These are phyloP conservation scores for Monilinia fructicola DNA, from an alignment of 2,329 filamentous ascomycete genomes.

Conservation along the genomic window DNA sequence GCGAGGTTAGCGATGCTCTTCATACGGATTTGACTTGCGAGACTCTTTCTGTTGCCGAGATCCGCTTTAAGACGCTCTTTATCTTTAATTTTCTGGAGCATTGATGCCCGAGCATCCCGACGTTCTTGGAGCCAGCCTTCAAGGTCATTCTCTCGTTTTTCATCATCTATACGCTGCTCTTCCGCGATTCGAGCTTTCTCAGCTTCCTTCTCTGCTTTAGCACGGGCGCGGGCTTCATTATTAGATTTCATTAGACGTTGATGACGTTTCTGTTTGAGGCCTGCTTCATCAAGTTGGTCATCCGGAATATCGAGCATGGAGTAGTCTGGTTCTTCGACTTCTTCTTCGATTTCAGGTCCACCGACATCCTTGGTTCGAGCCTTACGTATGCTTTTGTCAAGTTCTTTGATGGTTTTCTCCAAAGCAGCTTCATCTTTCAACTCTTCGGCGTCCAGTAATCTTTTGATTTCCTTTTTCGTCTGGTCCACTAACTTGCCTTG, in stretches of 20 bases:
- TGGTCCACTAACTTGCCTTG: slow-evolving; percentile 69
- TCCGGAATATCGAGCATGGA: slow-evolving; percentile 86
- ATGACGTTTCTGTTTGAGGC: slow-evolving; percentile 86
- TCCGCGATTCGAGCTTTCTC: slow-evolving; percentile 84
- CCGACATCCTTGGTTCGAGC: slow-evolving; percentile 93
- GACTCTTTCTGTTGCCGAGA: slow-evolving; percentile 91
- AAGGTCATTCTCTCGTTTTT: slow-evolving; percentile 79
- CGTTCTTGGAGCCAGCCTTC: slow-evolving; percentile 86
- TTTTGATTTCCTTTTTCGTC: slow-evolving; percentile 87
- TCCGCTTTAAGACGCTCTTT: slow-evolving; percentile 91
- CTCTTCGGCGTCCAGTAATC: slow-evolving; percentile 84
- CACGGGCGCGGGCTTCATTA: slow-evolving; percentile 86
- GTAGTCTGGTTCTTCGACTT: slow-evolving; percentile 78
- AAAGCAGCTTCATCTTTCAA: slow-evolving; percentile 87
- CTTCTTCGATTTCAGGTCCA: slow-evolving; percentile 74
- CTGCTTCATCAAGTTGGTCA: slow-evolving; percentile 88
- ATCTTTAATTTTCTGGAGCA: slow-evolving; percentile 85
- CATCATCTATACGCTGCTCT: slow-evolving; percentile 78
- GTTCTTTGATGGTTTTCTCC: slow-evolving; percentile 80
- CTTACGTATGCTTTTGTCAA: slow-evolving; percentile 86
- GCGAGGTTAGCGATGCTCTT: slow-evolving; percentile 96
- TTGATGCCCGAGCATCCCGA: slow-evolving; percentile 66
- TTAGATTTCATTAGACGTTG: slow-evolving; percentile 93
- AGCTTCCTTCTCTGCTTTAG: slow-evolving; percentile 92
- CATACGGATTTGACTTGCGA: slow-evolving; percentile 96